A percentile compares a stretch with the other conserved stretches of the same genome.
Evolutionary conservation across 2,329 filamentous ascomycete genomes (phyloP).

Genomic region (Plenodomus lindquistii): DNA sequence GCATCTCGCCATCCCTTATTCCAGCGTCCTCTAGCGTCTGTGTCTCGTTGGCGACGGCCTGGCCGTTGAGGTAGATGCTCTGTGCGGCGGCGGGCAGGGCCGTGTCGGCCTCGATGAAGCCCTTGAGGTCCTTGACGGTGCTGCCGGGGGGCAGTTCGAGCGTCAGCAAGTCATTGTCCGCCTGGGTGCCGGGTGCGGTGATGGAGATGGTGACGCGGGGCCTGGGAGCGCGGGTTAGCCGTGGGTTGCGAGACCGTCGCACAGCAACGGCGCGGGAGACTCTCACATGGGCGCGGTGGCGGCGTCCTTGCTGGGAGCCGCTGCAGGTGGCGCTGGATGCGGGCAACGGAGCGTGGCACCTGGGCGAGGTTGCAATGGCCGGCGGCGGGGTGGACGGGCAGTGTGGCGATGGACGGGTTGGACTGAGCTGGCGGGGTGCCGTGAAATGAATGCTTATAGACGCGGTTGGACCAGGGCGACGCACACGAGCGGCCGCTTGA

Average conservation of each 20-base stretch:
- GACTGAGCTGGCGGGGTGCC: slow-evolving; percentile 20
- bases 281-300: slow-evolving; percentile 40
- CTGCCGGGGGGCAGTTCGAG: slow-evolving; percentile 83
- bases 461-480: slow-evolving; percentile 5
- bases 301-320: slow-evolving; percentile 36
- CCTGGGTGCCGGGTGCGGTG: slow-evolving; percentile 69
- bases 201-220: slow-evolving; percentile 82
- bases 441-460: slow-evolving; percentile 8
- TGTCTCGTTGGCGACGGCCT: slow-evolving; percentile 73
- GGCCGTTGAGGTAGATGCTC: slow-evolving; percentile 88
- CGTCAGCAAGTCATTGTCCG: slow-evolving; percentile 75
- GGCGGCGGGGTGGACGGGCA: slow-evolving; percentile 7
- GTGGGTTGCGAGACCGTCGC: slow-evolving; percentile 32
- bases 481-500: slow-evolving; percentile 7
- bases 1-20: slow-evolving; percentile 87
- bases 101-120: slow-evolving; percentile 83
- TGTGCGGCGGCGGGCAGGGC: slow-evolving; percentile 72
- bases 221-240: slow-evolving; percentile 58
- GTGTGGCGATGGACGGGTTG: slow-evolving; percentile 23
- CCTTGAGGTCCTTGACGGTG: slow-evolving; percentile 82
- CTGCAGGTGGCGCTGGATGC: slow-evolving; percentile 41
- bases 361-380: slow-evolving; percentile 6
- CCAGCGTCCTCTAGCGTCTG: slow-evolving; percentile 81
- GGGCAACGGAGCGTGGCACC: slow-evolving; percentile 40
- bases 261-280: slow-evolving; percentile 37